A percentile compares a stretch with the other conserved stretches of the same genome.
Conservation (phyloP, 1,284 basidiomycete species). For the Sporisorium iseilematis-ciliati region DNA sequence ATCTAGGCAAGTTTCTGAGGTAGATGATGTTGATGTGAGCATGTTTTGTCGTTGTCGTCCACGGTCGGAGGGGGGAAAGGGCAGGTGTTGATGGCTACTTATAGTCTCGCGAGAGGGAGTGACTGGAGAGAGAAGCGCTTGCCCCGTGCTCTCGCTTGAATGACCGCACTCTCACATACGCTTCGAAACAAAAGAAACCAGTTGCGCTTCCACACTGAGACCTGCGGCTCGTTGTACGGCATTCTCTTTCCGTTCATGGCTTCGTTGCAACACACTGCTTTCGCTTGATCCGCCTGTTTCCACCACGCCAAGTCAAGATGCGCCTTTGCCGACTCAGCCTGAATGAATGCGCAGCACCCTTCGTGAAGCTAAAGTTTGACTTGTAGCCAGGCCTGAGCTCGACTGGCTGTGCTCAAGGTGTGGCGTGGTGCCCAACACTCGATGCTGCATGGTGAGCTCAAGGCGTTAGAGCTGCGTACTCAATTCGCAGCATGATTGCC, state of each 20-base stretch:
- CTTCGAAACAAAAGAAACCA: background rate
- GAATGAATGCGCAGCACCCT: too few relatives aligned
- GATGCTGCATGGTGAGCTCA: too few relatives aligned
- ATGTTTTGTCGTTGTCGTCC: background rate
- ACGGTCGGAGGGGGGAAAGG: background rate
- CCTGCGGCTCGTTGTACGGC: conserved; percentile 4
- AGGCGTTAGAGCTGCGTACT: too few relatives aligned
- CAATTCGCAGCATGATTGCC: background rate
- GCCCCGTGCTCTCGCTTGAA: conserved; percentile 21
- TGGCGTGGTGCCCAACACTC: too few relatives aligned
- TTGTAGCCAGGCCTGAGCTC: too few relatives aligned
- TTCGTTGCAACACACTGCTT: background rate
- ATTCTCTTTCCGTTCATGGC: background rate
- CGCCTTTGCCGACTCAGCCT: too few relatives aligned
- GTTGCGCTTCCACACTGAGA: conserved; percentile 4
- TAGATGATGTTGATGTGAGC: background rate
- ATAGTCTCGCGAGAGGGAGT: background rate
- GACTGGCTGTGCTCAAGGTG: too few relatives aligned
- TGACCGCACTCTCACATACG: conserved; percentile 1
- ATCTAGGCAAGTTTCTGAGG: background rate
- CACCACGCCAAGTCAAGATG: too few relatives aligned
- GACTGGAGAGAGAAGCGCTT: background rate
- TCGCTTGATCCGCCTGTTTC: too few relatives aligned
- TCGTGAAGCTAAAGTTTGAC: too few relatives aligned
- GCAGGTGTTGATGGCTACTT: too few relatives aligned